phyloP scores from a whole-genome alignment of 2,329 filamentous ascomycete genomes.

The Nothophaeocryptopus gaeumannii region DNA sequence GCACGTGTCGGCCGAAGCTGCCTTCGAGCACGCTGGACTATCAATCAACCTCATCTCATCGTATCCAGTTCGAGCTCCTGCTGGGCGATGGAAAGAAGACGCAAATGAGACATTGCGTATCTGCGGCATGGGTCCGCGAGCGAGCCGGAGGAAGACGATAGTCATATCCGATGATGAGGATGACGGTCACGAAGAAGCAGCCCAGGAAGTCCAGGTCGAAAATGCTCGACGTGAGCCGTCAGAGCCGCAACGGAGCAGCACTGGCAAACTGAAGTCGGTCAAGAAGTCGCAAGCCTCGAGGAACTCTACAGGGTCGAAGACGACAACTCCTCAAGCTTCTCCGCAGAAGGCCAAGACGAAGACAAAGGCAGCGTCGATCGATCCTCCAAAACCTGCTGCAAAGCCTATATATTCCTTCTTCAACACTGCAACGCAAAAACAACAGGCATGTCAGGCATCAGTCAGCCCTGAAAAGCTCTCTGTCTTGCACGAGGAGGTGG shows the following conservation, averaged over 20 bases:
- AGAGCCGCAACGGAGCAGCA: slow-evolving; percentile 16
- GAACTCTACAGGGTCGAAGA: too few species aligned
- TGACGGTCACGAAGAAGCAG: slow-evolving; percentile 25
- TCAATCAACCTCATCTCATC: too few species aligned
- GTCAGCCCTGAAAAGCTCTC: slow-evolving; percentile 42
- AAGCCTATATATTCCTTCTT: slow-evolving; percentile 52
- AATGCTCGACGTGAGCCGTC: slow-evolving; percentile 5
- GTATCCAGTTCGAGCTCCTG: too few species aligned
- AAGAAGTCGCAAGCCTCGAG: slow-evolving; percentile 7
- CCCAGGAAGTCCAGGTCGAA: slow-evolving; percentile 6
- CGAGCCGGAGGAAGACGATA: slow-evolving; percentile 27
- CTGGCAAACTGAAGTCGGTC: slow-evolving; percentile 25
- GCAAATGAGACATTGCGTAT: too few species aligned
- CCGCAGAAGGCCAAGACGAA: slow-evolving; percentile 22
- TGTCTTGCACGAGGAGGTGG: slow-evolving; percentile 22
- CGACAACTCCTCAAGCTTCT: not conserved
- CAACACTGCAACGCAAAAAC: slow-evolving; percentile 43
- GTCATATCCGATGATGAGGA: slow-evolving; percentile 20
- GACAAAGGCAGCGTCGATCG: slow-evolving; percentile 33
- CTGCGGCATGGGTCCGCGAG: slow-evolving; percentile 33
- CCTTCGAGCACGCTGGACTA: not conserved
- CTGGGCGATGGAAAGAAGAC: too few species aligned
- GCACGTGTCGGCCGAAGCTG: slow-evolving; percentile 2
- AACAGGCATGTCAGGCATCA: slow-evolving; percentile 37
- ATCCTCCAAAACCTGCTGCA: slow-evolving; percentile 36